Conservation (phyloP, 495 filamentous ascomycete genomes). For the Copromyces sp. region DNA sequence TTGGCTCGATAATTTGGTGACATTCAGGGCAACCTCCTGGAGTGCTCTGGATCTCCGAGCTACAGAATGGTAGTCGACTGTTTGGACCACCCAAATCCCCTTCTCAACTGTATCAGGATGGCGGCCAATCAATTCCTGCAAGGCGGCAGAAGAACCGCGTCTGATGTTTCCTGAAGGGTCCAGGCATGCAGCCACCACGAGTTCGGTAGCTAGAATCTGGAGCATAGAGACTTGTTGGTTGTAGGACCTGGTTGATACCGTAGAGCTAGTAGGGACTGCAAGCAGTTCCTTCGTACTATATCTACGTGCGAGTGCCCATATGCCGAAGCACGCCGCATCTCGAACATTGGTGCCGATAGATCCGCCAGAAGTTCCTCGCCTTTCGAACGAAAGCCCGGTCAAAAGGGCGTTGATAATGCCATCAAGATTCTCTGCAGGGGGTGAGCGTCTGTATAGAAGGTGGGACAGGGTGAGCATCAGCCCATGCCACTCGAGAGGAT, state of each 20-base stretch:
- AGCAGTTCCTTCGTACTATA: conserved; percentile 75
- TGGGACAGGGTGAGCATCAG: conserved; percentile 79
- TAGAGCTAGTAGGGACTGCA: conserved; percentile 39
- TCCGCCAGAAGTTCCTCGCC: conserved; percentile 65
- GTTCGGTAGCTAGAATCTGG: conserved; percentile 67
- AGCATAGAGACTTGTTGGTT: conserved; percentile 42
- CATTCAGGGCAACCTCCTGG: conserved; percentile 57
- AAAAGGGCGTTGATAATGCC: conserved; percentile 62
- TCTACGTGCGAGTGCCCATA: conserved; percentile 83
- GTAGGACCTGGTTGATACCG: conserved; percentile 16
- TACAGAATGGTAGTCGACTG: conserved; percentile 87
- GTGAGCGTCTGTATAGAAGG: conserved; percentile 66
- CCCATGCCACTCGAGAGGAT: conserved; percentile 84
- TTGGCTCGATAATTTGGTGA: conserved; percentile 47
- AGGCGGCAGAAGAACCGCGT: conserved; percentile 79
- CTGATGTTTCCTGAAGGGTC: conserved; percentile 90
- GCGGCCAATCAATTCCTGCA: conserved; percentile 89
- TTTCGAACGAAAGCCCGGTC: conserved; percentile 73
- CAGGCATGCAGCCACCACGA: conserved; percentile 72
- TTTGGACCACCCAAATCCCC: conserved; percentile 78
- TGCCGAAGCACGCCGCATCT: conserved; percentile 90
- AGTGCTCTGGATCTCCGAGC: conserved; percentile 77
- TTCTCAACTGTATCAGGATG: conserved; percentile 74
- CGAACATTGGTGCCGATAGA: conserved; percentile 89
- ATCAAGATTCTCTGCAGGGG: conserved; percentile 53